Conservation (phyloP, 1,284 basidiomycete species). For the Amylostereum areolatum region DNA sequence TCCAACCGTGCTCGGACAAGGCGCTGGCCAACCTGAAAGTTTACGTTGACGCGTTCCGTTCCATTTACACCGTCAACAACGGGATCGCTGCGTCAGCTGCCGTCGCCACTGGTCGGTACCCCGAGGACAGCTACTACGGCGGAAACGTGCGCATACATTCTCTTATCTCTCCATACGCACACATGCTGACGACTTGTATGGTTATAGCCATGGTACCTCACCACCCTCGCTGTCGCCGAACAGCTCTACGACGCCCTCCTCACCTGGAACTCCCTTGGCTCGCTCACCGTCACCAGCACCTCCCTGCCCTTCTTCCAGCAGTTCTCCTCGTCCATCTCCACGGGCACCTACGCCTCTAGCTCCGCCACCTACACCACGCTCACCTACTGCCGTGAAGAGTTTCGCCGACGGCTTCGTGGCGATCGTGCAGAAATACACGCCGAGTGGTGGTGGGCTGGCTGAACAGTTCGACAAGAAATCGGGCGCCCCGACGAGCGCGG, state of each 20-base stretch:
- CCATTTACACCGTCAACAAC: slow-evolving; percentile 43
- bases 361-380: slow-evolving; percentile 26
- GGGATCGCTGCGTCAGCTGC: slow-evolving; percentile 34
- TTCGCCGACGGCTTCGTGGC: slow-evolving; percentile 40
- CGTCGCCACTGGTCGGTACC: slow-evolving; percentile 49
- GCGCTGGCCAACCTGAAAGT: slow-evolving; percentile 46
- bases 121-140: slow-evolving; percentile 45
- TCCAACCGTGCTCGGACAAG: slow-evolving; percentile 56
- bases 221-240: slow-evolving; percentile 36
- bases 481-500: slow-evolving; percentile 30
- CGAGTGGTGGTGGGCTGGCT: slow-evolving; percentile 20
- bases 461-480: slow-evolving; percentile 32
- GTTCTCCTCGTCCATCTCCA: slow-evolving; percentile 24
- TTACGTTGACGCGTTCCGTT: slow-evolving; percentile 49
- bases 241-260: slow-evolving; percentile 38
- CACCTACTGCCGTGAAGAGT: slow-evolving; percentile 25
- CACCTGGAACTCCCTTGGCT: slow-evolving; percentile 30
- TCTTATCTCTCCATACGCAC: no score
- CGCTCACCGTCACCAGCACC: slow-evolving; percentile 28
- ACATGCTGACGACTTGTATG: no score
- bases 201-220: slow-evolving; percentile 36
- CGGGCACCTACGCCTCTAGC: slow-evolving; percentile 29
- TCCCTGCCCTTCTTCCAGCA: slow-evolving; percentile 40
- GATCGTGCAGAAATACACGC: slow-evolving; percentile 23
- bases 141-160: slow-evolving; percentile 36